These are phyloP conservation scores for barrel medic (Medicago truncatula) DNA, from an alignment of 306 rosid species.

Conservation along the genomic window MtrunA17r5.0-ANR NC_053047.1:7916001-7916500, in stretches of 20 bases:
- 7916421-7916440: conserved; percentile 38
- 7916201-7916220: not conserved
- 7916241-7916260: not conserved
- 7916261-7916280: not conserved
- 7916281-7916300: conserved; percentile 23
- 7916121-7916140: not conserved
- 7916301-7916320: conserved; percentile 4
- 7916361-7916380: conserved; percentile 36
- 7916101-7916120: not conserved
- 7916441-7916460: conserved; percentile 37
- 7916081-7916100: no score
- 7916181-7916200: not conserved
- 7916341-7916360: conserved; percentile 44
- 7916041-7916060: no score
- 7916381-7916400: conserved; percentile 29
- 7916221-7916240: conserved; percentile 2
- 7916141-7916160: conserved; percentile 15
- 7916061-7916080: no score
- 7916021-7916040: no score
- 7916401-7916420: conserved; percentile 40
- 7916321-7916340: conserved; percentile 38
- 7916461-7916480: conserved; percentile 39
- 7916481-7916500: conserved; percentile 38
- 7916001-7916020: no score
- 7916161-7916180: not conserved